Conservation (phyloP, 768 basidiomycete species). For the Amyloporia xantha region DNA sequence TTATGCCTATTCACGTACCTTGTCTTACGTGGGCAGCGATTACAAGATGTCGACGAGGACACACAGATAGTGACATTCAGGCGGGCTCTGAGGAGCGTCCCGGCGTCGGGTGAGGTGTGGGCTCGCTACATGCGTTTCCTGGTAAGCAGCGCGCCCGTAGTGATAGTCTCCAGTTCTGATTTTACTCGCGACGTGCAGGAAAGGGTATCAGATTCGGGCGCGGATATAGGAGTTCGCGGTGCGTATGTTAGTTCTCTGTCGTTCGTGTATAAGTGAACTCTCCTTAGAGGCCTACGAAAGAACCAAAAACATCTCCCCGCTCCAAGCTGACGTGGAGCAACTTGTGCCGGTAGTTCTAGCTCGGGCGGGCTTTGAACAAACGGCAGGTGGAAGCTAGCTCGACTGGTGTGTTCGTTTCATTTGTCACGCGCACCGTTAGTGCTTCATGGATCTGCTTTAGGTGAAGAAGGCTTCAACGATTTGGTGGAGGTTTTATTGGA, state of each 20-base stretch:
- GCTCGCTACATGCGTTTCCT: slow-evolving; percentile 68
- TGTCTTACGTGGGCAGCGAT: slow-evolving; percentile 31
- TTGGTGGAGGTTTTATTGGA: slow-evolving; percentile 55
- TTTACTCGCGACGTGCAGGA: slow-evolving; percentile 32
- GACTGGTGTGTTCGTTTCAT: slow-evolving; percentile 28
- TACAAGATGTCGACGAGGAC: slow-evolving; percentile 36
- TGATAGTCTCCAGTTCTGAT: not conserved
- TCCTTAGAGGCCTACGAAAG: slow-evolving; percentile 49
- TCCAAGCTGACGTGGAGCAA: slow-evolving; percentile 58
- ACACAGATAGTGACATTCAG: slow-evolving; percentile 37
- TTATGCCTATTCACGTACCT: not conserved
- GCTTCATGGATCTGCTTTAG: slow-evolving; percentile 15
- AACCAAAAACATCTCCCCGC: slow-evolving; percentile 47
- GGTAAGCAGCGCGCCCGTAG: slow-evolving; percentile 36
- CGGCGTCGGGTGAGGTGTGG: slow-evolving; percentile 73
- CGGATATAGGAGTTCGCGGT: slow-evolving; percentile 21
- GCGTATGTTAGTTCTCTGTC: too few species aligned
- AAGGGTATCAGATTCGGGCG: slow-evolving; percentile 22
- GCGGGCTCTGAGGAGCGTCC: slow-evolving; percentile 66
- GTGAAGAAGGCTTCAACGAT: slow-evolving; percentile 43
- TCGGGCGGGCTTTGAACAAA: slow-evolving; percentile 56
- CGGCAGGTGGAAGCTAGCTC: slow-evolving; percentile 42
- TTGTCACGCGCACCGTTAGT: not conserved
- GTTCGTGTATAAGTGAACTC: too few species aligned
- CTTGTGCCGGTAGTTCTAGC: slow-evolving; percentile 58